Evolutionary conservation across 495 filamentous ascomycete species (phyloP).

Genomic region (Penicillium bialowiezense): DNA sequence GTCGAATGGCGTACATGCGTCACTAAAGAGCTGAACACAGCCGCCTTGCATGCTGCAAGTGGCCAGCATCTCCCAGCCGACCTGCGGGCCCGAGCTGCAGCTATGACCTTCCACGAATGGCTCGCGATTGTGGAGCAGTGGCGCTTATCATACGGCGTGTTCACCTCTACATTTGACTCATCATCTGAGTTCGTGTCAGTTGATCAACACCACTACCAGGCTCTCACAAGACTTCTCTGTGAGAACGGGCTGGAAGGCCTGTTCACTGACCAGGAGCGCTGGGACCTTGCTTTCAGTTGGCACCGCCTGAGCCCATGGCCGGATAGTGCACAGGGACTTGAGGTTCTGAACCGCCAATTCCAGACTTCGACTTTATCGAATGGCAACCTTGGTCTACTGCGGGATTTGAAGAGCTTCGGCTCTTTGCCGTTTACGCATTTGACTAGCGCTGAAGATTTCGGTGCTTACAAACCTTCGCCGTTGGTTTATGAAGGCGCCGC

Average conservation of each 20-base stretch:
- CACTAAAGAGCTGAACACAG: slow-evolving; percentile 44
- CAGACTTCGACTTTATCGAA: slow-evolving; percentile 69
- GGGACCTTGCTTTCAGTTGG: slow-evolving; percentile 61
- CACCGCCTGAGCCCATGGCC: slow-evolving; percentile 69
- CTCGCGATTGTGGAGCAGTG: slow-evolving; percentile 62
- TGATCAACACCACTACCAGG: slow-evolving; percentile 66
- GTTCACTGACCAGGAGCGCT: slow-evolving; percentile 56
- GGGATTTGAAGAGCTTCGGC: slow-evolving; percentile 58
- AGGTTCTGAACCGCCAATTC: slow-evolving; percentile 51
- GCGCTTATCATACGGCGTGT: slow-evolving; percentile 59
- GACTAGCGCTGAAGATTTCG: slow-evolving; percentile 65
- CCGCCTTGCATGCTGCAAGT: slow-evolving; percentile 33
- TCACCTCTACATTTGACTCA: slow-evolving; percentile 51
- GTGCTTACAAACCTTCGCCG: slow-evolving; percentile 74
- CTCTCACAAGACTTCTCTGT: slow-evolving; percentile 54
- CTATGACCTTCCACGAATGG: slow-evolving; percentile 59
- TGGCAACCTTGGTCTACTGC: slow-evolving; percentile 63
- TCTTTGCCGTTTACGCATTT: slow-evolving; percentile 60
- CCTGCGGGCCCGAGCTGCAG: slow-evolving; percentile 44
- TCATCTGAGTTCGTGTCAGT: slow-evolving; percentile 51
- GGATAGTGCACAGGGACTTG: slow-evolving; percentile 58
- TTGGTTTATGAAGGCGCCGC: slow-evolving; percentile 67
- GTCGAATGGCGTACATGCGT: slow-evolving; percentile 70
- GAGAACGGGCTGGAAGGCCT: slow-evolving; percentile 53
- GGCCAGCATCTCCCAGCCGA: slow-evolving; percentile 39